phyloP scores from a whole-genome alignment of 176 grass and related monocot genomes.

The Elymus sibiricus region DNA sequence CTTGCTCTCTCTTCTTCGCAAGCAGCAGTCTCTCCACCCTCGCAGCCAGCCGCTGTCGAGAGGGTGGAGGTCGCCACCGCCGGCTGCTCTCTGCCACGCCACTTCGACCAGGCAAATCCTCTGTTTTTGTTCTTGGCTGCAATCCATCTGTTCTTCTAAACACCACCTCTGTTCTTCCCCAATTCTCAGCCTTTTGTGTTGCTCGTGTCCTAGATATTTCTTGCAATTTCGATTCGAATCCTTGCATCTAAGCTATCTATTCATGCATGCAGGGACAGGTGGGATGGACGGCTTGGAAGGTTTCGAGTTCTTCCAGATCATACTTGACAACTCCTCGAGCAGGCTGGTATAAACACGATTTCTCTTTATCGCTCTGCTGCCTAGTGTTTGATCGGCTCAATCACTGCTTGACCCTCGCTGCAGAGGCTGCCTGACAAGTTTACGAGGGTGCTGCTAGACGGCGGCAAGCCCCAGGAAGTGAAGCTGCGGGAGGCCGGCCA shows the following conservation, averaged over 20 bases:
- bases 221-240: no score
- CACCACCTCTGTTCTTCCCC: no score
- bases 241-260: background rate
- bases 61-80: no score
- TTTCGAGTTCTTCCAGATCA: slow-evolving; percentile 39
- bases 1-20: background rate
- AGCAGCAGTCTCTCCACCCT: no score
- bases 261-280: background rate
- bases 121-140: no score
- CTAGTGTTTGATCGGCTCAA: background rate
- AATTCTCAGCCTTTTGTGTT: no score
- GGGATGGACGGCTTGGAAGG: background rate
- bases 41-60: no score
- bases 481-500: slow-evolving; percentile 24
- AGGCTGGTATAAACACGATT: background rate
- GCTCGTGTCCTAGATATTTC: no score
- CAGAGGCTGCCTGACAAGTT: slow-evolving; percentile 1
- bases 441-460: background rate
- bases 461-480: slow-evolving; percentile 4
- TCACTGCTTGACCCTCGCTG: background rate
- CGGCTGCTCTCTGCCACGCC: no score
- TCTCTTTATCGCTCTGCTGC: background rate
- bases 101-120: no score
- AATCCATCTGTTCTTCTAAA: no score
- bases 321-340: slow-evolving; percentile 10